Evolutionary conservation across 2,329 filamentous ascomycete genomes (phyloP), one percentile per base, ranked within the genome.

Genomic region (Dryadomyces quercus-mongolicae): DNA sequence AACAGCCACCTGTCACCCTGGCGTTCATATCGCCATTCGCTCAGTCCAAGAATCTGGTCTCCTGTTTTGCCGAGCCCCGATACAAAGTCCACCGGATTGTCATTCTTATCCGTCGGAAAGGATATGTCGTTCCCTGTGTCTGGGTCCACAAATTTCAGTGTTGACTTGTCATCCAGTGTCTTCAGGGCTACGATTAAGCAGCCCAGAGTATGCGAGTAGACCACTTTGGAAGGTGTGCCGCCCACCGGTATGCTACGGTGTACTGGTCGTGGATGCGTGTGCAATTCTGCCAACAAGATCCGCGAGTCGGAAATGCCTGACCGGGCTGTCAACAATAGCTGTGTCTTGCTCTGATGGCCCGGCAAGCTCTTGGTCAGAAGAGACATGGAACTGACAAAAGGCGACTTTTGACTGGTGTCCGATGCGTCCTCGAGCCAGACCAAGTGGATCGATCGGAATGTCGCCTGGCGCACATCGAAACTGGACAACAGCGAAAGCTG

Each of bases 11-110:
- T 73, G 54, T 76, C 78, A n/a, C 71, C 72, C 42, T 78, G 73
- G 54, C 78, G 77, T 36, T 71, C 67, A 57, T 78, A 81, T 5
- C 72, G 65, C 86, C 86, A 90, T 57, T 87, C 81, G 1, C 76
- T 66, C 8, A 90, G 65, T 1, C 78, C 74, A 46, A 79, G 72
- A 1, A 90, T 76, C 43, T 73, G 74, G 58, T 86, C 82, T 1
- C 77, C 76, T 1, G 67, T 58, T 47, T 77, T 73, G 1, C 78
- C 78, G 16, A 89, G 69, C 3, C 76, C 76, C 16, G 72, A 74
- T 34, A 84, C 76, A 55, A 75, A 78, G 1, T 74, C 67, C 0
- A 72, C 65, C 0, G 67, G 63, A 4, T 69, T 65, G 16, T 67
- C 69, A 2, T 68, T 66, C 44, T 68, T 74, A 54, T 75, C 70